Evolutionary conservation across 2,329 filamentous ascomycete species (phyloP).

Genomic region (Neurospora sp.): DNA sequence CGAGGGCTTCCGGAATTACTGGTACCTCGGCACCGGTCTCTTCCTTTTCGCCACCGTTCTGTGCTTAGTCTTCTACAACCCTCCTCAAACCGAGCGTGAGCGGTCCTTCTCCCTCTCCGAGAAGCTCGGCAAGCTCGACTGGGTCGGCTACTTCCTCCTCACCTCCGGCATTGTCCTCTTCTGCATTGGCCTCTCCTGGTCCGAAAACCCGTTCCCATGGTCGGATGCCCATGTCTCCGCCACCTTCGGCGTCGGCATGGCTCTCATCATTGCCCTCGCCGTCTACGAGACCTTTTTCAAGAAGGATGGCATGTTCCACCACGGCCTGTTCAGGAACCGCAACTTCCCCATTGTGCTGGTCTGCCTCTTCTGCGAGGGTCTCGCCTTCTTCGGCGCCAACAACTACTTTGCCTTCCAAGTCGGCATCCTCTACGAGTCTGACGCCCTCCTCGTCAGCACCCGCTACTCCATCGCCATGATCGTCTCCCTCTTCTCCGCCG

Average conservation of each 20-base stretch:
- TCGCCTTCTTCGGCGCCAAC: conserved; percentile 30
- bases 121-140: conserved; percentile 28
- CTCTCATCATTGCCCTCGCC: conserved; percentile 18
- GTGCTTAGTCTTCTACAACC: conserved; percentile 24
- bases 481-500: conserved; percentile 19
- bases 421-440: conserved; percentile 26
- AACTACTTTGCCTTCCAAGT: conserved; percentile 32
- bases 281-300: conserved; percentile 27
- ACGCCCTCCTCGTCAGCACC: conserved; percentile 22
- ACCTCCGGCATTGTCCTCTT: conserved; percentile 28
- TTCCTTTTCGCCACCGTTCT: conserved; percentile 21
- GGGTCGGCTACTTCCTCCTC: conserved; percentile 28
- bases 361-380: conserved; percentile 28
- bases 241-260: conserved; percentile 26
- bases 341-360: conserved; percentile 28
- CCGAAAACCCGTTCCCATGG: conserved; percentile 29
- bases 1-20: conserved; percentile 27
- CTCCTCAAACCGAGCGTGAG: conserved; percentile 22
- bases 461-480: conserved; percentile 27
- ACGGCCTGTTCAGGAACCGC: conserved; percentile 27
- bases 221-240: conserved; percentile 25
- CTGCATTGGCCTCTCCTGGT: conserved; percentile 28
- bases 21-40: conserved; percentile 23
- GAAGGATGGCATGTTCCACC: conserved; percentile 31
- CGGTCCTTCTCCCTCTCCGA: conserved; percentile 18